A percentile compares a stretch with the other conserved stretches of the same genome.
Evolutionary conservation across 768 basidiomycete species (phyloP).

Genomic region (Cystofilobasidium ferigula): DNA sequence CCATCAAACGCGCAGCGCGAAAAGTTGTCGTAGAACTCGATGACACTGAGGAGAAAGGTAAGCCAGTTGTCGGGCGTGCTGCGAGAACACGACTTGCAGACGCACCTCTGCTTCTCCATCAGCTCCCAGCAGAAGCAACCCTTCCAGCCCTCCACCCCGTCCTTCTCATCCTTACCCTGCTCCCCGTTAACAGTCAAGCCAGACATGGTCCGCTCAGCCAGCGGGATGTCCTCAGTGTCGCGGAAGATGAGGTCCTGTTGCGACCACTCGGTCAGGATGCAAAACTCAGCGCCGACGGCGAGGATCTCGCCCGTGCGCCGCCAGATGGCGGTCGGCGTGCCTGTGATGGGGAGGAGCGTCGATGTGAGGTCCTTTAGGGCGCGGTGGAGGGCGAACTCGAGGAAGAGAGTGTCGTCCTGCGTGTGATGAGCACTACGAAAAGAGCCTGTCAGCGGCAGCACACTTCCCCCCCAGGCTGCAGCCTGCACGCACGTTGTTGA

Average conservation of each 20-base stretch:
- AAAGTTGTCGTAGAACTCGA: constrained; percentile 67
- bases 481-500: constrained; percentile 19
- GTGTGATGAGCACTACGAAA: constrained; percentile 4
- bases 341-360: constrained; percentile 16
- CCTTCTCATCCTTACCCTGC: constrained; percentile 4
- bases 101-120: constrained; percentile 19
- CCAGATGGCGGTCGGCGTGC: constrained; percentile 51
- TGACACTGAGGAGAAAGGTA: constrained; percentile 27
- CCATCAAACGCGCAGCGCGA: constrained; percentile 95
- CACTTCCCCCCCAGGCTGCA: no score
- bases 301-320: constrained; percentile 96
- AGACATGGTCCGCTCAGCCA: not conserved
- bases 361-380: constrained; percentile 7
- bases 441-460: no score
- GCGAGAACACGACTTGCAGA: constrained; percentile 30
- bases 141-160: not conserved
- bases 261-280: constrained; percentile 82
- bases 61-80: not conserved
- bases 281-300: constrained; percentile 91
- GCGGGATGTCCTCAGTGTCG: constrained; percentile 29
- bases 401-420: not conserved
- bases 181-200: no score
- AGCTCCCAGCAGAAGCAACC: constrained; percentile 42
- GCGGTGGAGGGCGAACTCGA: constrained; percentile 5
- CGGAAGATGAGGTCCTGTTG: constrained; percentile 62